Conservation (phyloP, 495 filamentous ascomycete species). For the Elasticomyces elasticus region DNA sequence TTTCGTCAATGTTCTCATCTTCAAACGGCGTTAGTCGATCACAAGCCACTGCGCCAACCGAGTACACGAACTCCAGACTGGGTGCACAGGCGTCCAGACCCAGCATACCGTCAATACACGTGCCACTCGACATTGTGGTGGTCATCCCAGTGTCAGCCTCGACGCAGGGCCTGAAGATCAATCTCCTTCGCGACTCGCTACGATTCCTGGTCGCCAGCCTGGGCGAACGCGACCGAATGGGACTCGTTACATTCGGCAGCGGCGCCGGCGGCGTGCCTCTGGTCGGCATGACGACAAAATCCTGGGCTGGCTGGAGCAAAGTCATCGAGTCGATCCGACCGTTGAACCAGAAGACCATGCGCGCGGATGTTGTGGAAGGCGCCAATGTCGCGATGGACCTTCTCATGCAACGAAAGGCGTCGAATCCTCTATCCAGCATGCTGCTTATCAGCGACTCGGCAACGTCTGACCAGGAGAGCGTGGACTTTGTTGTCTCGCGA, state of each 20-base stretch:
- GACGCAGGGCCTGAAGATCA: constrained; percentile 98
- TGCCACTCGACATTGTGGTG: constrained; percentile 90
- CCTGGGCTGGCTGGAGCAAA: constrained; percentile 84
- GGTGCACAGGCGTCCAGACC: constrained; percentile 41
- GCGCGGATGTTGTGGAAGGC: constrained; percentile 94
- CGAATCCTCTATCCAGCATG: constrained; percentile 92
- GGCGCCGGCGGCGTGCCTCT: constrained; percentile 86
- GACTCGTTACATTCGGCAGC: constrained; percentile 93
- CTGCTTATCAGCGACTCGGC: constrained; percentile 97
- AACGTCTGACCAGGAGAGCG: constrained; percentile 90
- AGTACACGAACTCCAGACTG: constrained; percentile 57
- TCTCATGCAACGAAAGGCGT: constrained; percentile 93
- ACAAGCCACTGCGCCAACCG: constrained; percentile 61
- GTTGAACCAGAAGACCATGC: constrained; percentile 90
- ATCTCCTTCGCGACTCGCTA: constrained; percentile 82
- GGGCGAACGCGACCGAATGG: constrained; percentile 94
- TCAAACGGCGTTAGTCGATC: constrained; percentile 78
- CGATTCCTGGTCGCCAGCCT: constrained; percentile 87
- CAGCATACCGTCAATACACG: constrained; percentile 56
- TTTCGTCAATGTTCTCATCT: constrained; percentile 79
- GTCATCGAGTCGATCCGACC: constrained; percentile 82
- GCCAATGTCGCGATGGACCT: constrained; percentile 99
- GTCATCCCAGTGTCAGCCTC: constrained; percentile 97
- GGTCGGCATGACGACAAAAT: constrained; percentile 95
- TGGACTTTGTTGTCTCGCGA: constrained; percentile 96